A percentile compares a stretch with the other conserved stretches of the same genome.
phyloP scores from a whole-genome alignment of 805 yeast species.

The Yarrowia sp. region DNA sequence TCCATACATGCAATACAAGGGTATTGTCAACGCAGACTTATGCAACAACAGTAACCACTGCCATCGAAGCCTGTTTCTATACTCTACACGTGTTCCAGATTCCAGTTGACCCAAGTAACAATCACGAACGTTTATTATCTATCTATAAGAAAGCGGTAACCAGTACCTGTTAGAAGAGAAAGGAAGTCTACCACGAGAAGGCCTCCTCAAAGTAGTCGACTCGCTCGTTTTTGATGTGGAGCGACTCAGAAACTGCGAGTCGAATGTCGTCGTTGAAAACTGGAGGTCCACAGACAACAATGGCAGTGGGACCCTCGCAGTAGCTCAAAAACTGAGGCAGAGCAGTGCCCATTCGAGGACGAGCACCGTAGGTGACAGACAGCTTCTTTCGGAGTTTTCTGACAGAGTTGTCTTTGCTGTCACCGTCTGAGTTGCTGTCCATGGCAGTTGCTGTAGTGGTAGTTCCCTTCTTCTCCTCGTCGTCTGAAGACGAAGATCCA shows the following conservation, averaged over 20 bases:
- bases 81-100: too few species aligned
- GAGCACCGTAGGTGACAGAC: slow-evolving; percentile 41
- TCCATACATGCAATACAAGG: not conserved
- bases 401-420: not conserved
- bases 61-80: too few species aligned
- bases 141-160: not conserved
- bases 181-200: slow-evolving; percentile 55
- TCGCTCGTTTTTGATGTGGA: slow-evolving; percentile 45
- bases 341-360: not conserved
- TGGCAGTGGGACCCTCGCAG: slow-evolving; percentile 11
- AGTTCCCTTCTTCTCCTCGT: slow-evolving; percentile 28
- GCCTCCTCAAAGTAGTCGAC: slow-evolving; percentile 69
- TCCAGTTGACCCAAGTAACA: too few species aligned
- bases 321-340: not conserved
- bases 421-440: slow-evolving; percentile 32
- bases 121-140: not conserved
- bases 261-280: slow-evolving; percentile 57
- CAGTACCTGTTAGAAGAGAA: not conserved
- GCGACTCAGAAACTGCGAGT: slow-evolving; percentile 44
- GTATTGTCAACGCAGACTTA: too few species aligned
- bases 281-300: slow-evolving; percentile 56
- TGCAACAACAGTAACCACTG: too few species aligned
- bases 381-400: not conserved
- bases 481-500: not conserved
- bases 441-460: not conserved